phyloP scores from a whole-genome alignment of 108 stramenopile genomes.

The Nitzschia putrida region DNA sequence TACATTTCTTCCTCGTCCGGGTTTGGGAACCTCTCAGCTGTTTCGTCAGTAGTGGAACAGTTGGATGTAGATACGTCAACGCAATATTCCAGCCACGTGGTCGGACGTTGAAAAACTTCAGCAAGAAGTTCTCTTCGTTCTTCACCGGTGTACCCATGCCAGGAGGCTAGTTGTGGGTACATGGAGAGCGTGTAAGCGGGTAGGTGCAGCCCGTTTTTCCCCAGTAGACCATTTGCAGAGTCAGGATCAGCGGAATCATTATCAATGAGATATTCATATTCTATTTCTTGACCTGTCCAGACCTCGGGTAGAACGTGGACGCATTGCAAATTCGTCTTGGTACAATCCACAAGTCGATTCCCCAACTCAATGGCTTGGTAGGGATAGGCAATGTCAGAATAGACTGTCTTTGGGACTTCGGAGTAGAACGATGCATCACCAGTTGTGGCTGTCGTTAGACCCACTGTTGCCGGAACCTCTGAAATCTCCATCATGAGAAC shows the following conservation, averaged over 20 bases:
- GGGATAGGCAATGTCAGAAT: slow-evolving; percentile 22
- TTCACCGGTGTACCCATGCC: slow-evolving; percentile 38
- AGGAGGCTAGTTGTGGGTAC: slow-evolving; percentile 36
- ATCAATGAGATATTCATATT: background rate
- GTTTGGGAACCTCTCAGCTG: slow-evolving; percentile 17
- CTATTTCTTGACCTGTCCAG: slow-evolving; percentile 19
- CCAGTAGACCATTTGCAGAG: slow-evolving; percentile 7
- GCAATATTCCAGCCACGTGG: slow-evolving; percentile 50
- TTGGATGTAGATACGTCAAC: slow-evolving; percentile 23
- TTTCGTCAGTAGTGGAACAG: slow-evolving; percentile 27
- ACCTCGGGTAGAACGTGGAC: slow-evolving; percentile 31
- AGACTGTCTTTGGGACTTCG: slow-evolving; percentile 22
- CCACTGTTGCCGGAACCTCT: slow-evolving; percentile 33
- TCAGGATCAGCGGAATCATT: slow-evolving; percentile 15
- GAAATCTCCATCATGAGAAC: slow-evolving; percentile 33
- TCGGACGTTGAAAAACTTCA: slow-evolving; percentile 39
- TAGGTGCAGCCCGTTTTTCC: slow-evolving; percentile 28
- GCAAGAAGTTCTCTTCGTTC: slow-evolving; percentile 29
- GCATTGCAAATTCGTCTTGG: slow-evolving; percentile 13
- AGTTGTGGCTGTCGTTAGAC: slow-evolving; percentile 7
- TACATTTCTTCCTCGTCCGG: slow-evolving; percentile 14
- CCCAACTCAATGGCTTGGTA: slow-evolving; percentile 16
- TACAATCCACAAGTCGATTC: background rate
- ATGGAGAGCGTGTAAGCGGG: slow-evolving; percentile 22
- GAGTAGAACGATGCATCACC: slow-evolving; percentile 27